phyloP scores from a whole-genome alignment of 495 filamentous ascomycete species.

The Aspergillus mulundensis region DNA sequence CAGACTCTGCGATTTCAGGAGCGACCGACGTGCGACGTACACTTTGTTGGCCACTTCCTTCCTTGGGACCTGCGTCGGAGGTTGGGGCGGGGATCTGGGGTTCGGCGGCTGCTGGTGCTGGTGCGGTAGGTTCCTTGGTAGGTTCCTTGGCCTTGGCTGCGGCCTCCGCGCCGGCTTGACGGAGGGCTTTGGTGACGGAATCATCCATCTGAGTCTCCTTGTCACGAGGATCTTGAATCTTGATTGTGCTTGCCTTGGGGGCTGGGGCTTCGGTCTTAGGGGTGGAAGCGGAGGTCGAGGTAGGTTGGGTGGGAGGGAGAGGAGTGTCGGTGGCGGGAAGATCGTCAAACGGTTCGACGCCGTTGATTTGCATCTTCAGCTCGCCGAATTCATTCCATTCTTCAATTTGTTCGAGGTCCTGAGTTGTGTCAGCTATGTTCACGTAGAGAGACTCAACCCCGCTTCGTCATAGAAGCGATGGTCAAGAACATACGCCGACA shows the following conservation, averaged over 20 bases:
- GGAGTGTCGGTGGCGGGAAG: constrained; percentile 48
- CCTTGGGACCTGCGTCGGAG: constrained; percentile 4
- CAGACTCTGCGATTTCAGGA: constrained; percentile 27
- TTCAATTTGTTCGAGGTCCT: constrained; percentile 93
- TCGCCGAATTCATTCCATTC: constrained; percentile 99
- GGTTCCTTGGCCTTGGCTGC: constrained; percentile 53
- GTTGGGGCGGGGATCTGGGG: background rate
- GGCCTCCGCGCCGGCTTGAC: constrained; percentile 65
- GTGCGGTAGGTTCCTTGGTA: background rate
- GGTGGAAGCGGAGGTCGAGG: constrained; percentile 34
- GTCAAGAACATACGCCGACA: constrained; percentile 64
- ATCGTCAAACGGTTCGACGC: constrained; percentile 32
- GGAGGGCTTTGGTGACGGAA: constrained; percentile 52
- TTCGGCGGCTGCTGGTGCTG: constrained; percentile 10
- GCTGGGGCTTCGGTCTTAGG: constrained; percentile 30
- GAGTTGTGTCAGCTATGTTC: constrained; percentile 7
- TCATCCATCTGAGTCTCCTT: constrained; percentile 31
- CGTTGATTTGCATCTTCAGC: constrained; percentile 74
- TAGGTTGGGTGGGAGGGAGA: constrained; percentile 16
- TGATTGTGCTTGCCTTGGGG: constrained; percentile 38
- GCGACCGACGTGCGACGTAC: constrained; percentile 29
- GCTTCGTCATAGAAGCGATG: background rate
- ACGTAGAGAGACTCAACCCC: background rate
- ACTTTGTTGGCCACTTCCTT: constrained; percentile 18
- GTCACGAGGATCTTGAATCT: constrained; percentile 41